Percentiles rank a stretch among this genome's conserved stretches.
Conservation (phyloP, 1,284 basidiomycete genomes). For the Naganishia cerealis region DNA sequence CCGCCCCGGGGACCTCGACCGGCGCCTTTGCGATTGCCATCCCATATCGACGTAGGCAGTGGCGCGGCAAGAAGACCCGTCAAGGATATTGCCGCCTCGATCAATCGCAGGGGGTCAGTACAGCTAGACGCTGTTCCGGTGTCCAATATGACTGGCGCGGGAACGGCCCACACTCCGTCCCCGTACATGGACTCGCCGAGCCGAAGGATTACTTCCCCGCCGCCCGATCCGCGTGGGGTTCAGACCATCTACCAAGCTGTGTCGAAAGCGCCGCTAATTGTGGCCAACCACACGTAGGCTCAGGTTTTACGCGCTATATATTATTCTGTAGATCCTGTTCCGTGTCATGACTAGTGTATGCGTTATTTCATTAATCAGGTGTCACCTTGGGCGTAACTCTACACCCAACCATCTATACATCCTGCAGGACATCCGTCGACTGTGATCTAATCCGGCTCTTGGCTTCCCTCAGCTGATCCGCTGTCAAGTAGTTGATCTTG, state of each 20-base stretch:
- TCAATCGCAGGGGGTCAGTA: slow-evolving; percentile 21
- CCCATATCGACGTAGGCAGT: slow-evolving; percentile 19
- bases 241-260: slow-evolving; percentile 19
- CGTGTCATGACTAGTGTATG: neutral
- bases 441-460: slow-evolving; percentile 17
- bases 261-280: slow-evolving; percentile 7
- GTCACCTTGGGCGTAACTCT: neutral
- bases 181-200: slow-evolving; percentile 8
- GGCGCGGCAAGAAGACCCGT: slow-evolving; percentile 14
- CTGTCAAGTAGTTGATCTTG: slow-evolving; percentile 27
- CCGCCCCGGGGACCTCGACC: slow-evolving; percentile 20
- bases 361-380: neutral
- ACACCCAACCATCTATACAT: neutral
- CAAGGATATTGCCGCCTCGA: slow-evolving; percentile 31
- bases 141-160: neutral
- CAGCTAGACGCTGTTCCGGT: neutral
- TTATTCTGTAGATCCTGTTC: neutral
- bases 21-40: slow-evolving; percentile 18
- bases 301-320: neutral
- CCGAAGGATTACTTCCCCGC: neutral
- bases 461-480: slow-evolving; percentile 24
- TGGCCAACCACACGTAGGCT: slow-evolving; percentile 2
- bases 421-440: slow-evolving; percentile 22
- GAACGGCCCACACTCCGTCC: neutral
- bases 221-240: neutral